phyloP scores from a whole-genome alignment of 768 basidiomycete species.

The Lactarius hatsudake region DNA sequence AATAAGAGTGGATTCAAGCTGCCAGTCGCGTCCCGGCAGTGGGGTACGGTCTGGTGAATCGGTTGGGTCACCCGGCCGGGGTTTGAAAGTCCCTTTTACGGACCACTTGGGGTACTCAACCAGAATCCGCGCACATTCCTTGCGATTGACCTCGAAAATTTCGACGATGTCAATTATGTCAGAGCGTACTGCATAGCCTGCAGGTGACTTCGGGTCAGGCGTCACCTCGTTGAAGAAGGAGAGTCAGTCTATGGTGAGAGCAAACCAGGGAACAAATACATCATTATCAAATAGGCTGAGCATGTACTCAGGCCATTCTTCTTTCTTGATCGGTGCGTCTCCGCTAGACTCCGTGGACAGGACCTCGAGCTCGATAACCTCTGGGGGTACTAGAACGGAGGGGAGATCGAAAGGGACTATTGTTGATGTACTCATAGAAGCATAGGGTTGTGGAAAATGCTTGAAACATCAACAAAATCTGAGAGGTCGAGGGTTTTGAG shows the following conservation, averaged over 20 bases:
- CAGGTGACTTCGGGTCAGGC: constrained; percentile 67
- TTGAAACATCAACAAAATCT: constrained; percentile 55
- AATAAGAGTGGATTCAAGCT: constrained; percentile 83
- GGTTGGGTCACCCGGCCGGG: constrained; percentile 59
- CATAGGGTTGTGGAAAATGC: constrained; percentile 65
- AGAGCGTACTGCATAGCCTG: constrained; percentile 78
- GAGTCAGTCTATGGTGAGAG: constrained; percentile 1
- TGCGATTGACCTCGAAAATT: constrained; percentile 94
- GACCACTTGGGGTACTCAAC: constrained; percentile 87
- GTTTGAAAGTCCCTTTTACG: constrained; percentile 78
- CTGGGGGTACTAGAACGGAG: constrained; percentile 80
- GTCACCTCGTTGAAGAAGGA: constrained; percentile 51
- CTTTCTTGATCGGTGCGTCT: constrained; percentile 70
- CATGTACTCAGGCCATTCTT: constrained; percentile 78
- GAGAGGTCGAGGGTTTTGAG: constrained; percentile 59
- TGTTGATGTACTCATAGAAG: constrained; percentile 42
- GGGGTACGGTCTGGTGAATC: constrained; percentile 46
- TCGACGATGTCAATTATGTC: constrained; percentile 74
- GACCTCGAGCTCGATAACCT: constrained; percentile 77
- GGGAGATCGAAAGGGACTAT: constrained; percentile 65
- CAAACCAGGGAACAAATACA: constrained; percentile 34
- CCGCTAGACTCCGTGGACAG: constrained; percentile 67
- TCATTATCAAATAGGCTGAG: constrained; percentile 63
- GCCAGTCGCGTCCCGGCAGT: constrained; percentile 66
- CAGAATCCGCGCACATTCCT: constrained; percentile 86